Conservation (phyloP, 2,329 filamentous ascomycete species). For the Sphaerulina populicola region DNA sequence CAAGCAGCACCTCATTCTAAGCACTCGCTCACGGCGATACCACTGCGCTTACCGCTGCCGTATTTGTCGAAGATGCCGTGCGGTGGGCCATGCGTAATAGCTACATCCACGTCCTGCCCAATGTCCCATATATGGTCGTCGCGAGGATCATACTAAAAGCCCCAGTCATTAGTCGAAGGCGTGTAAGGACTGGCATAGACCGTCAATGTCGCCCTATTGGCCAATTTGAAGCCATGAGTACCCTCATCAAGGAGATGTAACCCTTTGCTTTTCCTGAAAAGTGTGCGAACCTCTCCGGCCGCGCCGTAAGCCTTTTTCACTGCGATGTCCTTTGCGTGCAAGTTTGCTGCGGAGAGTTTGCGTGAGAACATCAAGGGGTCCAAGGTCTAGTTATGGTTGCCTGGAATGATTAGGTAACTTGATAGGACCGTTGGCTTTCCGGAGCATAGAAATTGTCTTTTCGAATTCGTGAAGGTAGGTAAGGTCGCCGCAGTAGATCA, state of each 20-base stretch:
- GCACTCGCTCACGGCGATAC: neutral
- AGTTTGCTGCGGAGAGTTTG: neutral
- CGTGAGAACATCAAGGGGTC: constrained; percentile 33
- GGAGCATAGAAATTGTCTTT: constrained; percentile 41
- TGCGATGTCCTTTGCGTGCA: neutral
- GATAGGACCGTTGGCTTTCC: constrained; percentile 44
- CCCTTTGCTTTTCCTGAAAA: constrained; percentile 38
- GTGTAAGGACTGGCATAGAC: constrained; percentile 49
- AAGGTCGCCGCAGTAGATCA: constrained; percentile 53
- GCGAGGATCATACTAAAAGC: constrained; percentile 21
- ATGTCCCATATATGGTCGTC: constrained; percentile 31
- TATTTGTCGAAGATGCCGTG: constrained; percentile 43
- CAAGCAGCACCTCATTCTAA: neutral
- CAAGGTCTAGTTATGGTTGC: constrained; percentile 54
- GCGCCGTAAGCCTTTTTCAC: constrained; percentile 11
- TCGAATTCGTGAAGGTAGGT: constrained; percentile 45
- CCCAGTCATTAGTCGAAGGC: constrained; percentile 41
- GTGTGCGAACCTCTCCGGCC: constrained; percentile 14
- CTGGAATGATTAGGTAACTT: constrained; percentile 57
- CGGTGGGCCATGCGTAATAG: constrained; percentile 56
- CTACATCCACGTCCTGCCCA: constrained; percentile 43
- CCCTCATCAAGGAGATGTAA: constrained; percentile 52
- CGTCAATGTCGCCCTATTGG: constrained; percentile 43
- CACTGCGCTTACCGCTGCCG: constrained; percentile 9
- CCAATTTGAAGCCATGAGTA: constrained; percentile 39